Evolutionary conservation across 495 filamentous ascomycete species (phyloP).

Genomic region (Filosporella fistucella): DNA sequence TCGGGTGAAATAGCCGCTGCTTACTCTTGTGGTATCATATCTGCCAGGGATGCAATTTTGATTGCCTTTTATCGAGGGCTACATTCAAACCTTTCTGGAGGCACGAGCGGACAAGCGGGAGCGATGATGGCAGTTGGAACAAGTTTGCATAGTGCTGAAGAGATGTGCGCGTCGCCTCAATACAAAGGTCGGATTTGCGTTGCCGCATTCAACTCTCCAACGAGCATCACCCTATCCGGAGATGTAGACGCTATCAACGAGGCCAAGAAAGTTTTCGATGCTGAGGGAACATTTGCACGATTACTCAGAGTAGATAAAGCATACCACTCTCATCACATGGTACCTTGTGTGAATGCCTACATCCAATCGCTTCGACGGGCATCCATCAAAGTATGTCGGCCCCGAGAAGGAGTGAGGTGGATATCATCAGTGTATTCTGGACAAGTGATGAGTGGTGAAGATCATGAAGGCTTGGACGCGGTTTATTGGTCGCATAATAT

Average conservation of each 20-base stretch:
- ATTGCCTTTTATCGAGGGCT: slow-evolving; percentile 50
- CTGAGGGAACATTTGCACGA: slow-evolving; percentile 37
- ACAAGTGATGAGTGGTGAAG: no score
- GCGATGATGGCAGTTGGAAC: slow-evolving; percentile 50
- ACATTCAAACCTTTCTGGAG: slow-evolving; percentile 11
- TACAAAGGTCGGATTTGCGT: slow-evolving; percentile 19
- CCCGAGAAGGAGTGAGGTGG: not conserved
- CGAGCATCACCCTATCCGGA: slow-evolving; percentile 56
- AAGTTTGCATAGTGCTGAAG: slow-evolving; percentile 32
- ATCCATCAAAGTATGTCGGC: slow-evolving; percentile 28
- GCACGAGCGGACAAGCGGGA: slow-evolving; percentile 26
- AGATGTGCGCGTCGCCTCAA: slow-evolving; percentile 13
- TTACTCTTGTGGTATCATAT: not conserved
- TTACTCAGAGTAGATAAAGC: slow-evolving; percentile 45
- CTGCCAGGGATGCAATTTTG: slow-evolving; percentile 34
- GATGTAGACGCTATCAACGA: slow-evolving; percentile 39
- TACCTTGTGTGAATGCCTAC: slow-evolving; percentile 13
- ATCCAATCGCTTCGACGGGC: slow-evolving; percentile 21
- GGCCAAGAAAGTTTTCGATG: slow-evolving; percentile 40
- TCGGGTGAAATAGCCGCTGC: slow-evolving; percentile 56
- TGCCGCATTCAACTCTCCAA: slow-evolving; percentile 54
- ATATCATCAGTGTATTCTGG: not conserved
- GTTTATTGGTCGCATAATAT: slow-evolving; percentile 58
- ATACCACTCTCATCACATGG: slow-evolving; percentile 62
- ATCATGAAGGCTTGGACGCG: not conserved